phyloP scores from a whole-genome alignment of 106 monocot genomes.

The Narthecium ossifragum region DNA sequence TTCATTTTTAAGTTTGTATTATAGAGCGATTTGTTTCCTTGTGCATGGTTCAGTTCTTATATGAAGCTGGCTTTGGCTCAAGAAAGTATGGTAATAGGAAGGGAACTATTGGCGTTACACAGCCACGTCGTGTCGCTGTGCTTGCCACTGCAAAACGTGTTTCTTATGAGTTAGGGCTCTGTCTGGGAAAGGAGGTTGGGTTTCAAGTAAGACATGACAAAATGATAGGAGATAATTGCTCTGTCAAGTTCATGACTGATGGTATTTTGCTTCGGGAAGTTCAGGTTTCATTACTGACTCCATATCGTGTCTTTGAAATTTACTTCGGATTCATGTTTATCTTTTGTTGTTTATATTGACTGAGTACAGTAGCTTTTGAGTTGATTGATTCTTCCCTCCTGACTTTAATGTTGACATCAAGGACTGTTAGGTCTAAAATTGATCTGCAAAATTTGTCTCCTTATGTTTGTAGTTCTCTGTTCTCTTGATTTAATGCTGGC shows the following conservation, averaged over 20 bases:
- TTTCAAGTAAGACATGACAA: constrained; percentile 98
- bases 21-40: not conserved
- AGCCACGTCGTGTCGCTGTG: constrained; percentile 91
- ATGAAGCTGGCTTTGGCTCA: constrained; percentile 95
- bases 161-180: constrained; percentile 69
- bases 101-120: constrained; percentile 88
- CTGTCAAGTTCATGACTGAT: constrained; percentile 99
- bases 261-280: constrained; percentile 96
- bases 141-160: constrained; percentile 92
- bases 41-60: constrained; percentile 61
- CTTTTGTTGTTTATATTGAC: too few relatives aligned
- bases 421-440: too few relatives aligned
- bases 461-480: too few relatives aligned
- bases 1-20: not conserved
- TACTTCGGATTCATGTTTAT: too few relatives aligned
- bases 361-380: too few relatives aligned
- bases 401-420: too few relatives aligned
- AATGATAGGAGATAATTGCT: constrained; percentile 66
- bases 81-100: constrained; percentile 31
- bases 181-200: constrained; percentile 79
- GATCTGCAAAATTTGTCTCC: too few relatives aligned
- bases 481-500: too few relatives aligned
- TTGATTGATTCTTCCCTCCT: too few relatives aligned
- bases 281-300: too few relatives aligned
- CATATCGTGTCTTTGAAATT: too few relatives aligned